Conservation (phyloP, 495 filamentous ascomycete species). For the Jackrogersella minutella region DNA sequence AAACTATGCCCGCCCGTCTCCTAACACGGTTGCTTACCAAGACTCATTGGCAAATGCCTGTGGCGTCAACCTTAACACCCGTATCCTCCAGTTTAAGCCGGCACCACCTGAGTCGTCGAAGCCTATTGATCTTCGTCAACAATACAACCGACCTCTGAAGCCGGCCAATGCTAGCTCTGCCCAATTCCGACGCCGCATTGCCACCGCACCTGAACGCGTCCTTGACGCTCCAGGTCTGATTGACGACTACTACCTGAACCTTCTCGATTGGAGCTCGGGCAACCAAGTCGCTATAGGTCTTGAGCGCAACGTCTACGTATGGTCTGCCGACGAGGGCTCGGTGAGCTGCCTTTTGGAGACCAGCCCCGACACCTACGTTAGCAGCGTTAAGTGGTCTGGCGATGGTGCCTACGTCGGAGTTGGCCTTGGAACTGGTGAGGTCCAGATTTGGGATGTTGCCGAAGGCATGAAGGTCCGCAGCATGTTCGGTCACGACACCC, state of each 20-base stretch:
- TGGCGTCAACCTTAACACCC: slow-evolving; percentile 89
- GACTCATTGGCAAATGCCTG: slow-evolving; percentile 91
- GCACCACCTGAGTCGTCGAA: slow-evolving; percentile 95
- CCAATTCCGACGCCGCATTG: slow-evolving; percentile 87
- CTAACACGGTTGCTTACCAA: slow-evolving; percentile 89
- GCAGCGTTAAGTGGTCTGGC: slow-evolving; percentile 97
- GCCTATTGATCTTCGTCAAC: slow-evolving; percentile 94
- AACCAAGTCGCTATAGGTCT: slow-evolving; percentile 99
- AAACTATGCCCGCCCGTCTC: slow-evolving; percentile 78
- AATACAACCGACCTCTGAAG: slow-evolving; percentile 97
- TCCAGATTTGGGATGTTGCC: slow-evolving; percentile 99
- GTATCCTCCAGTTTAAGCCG: slow-evolving; percentile 99
- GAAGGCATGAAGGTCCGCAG: slow-evolving; percentile 94
- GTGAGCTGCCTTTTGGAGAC: slow-evolving; percentile 89
- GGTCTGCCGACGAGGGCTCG: slow-evolving; percentile 94
- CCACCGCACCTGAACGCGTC: slow-evolving; percentile 94
- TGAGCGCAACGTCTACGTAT: slow-evolving; percentile 96
- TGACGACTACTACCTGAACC: slow-evolving; percentile 99
- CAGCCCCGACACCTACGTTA: slow-evolving; percentile 89
- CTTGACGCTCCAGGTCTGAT: slow-evolving; percentile 96
- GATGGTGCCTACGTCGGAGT: slow-evolving; percentile 97
- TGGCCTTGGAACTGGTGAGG: slow-evolving; percentile 91
- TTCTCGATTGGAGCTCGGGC: slow-evolving; percentile 95
- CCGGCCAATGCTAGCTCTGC: slow-evolving; percentile 73
- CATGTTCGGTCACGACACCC: slow-evolving; percentile 97